Base-by-base conservation (phyloP, 164 flowering plant genomes). In the Umbilicus rupestris region DNA sequence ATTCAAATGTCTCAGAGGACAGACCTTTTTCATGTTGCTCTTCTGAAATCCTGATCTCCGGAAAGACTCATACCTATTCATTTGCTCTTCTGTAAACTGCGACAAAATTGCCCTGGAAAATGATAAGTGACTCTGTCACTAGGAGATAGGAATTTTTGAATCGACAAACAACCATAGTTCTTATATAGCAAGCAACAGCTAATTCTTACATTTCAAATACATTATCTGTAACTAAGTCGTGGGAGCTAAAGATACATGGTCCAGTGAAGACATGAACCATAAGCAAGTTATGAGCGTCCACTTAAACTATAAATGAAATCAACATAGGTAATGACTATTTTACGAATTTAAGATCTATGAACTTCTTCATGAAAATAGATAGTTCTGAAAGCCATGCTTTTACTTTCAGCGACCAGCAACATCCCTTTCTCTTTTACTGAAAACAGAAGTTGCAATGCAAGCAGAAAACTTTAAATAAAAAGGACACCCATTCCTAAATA, bases 21-120 rank as follows among this genome's bases (percentile, higher is more conserved):
- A 57, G 82, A 91, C 97, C 86, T 80, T 84, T 78, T 84, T 88
- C 99, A 94, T 95, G 79, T 85, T 95, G 41, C 90, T 70, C 76
- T 84, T 95, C 75, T 95, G 97, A 79, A 95, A 89, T 63, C 97
- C 97, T 62, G 99, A 90, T 76, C 97, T 83, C 16, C 97, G 74
- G 68, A 89, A 95, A 24, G 96, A 92, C 72, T 95, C 99, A 44
- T 95, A 95, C 66, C 99, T 78, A 75, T 82, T 87, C 97, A 92
- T 92, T 73, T 92, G 97, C 62, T 89, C 88, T 77, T 85, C 93
- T 0, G 94, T 80, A 62, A 95, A 89, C 50, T 84, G 93, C 39
- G 92, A 82, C 60, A 94, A 74, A 70, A 94, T 88, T 59, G 79
- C 81, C 84, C 98, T 89, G 82, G 58, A 20, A 63, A 69, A 50